Base-by-base conservation (phyloP, 2,329 filamentous ascomycete genomes). In the Meredithiella fracta region DNA sequence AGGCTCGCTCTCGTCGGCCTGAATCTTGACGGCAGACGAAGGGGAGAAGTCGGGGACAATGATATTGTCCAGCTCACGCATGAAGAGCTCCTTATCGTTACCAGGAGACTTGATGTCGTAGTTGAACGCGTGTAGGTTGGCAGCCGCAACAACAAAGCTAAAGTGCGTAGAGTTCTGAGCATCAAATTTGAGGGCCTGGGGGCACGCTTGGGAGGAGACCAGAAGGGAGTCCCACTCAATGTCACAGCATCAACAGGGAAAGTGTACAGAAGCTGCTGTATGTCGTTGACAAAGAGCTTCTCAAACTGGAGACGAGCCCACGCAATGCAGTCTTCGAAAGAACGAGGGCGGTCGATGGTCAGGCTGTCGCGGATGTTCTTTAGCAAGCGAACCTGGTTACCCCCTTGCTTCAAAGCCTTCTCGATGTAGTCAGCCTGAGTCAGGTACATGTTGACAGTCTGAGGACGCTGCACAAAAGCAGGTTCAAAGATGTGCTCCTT, bases 161-260 rank as follows among this genome's bases (percentile, higher is more conserved):
- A 91, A 83, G 70, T 98, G 92, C 22, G 88, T 92, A 9, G 82
- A 75, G 69, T 96, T 92, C 59, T 82, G 78, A 50, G 83, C 70
- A 63, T 96, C 86, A 62, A 98, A 98, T 67, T 86, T 90, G 65
- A 97, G 75, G 61, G 91, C 78, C 60, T 94, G 3, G 92, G 92
- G 11, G 92, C 92, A 65, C 92, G 88, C 79, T 98, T 98, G 51
- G 92, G 92, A 9, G 92, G 91, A 29, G 92, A 97, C 92, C 92
- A 98, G 77, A 98, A 98, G 1, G 81, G 85, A 60, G 90, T 86
- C 31, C 92, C 92, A 38, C 79, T 85, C 1, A 89, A 94, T 1
- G 92, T 95, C 56, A 78, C 81, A 0, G 89, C 85, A 66, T 97
- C 91, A 70, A 94, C 94, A 60, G 92, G 92, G 73, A 98, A 98